A percentile compares a stretch with the other conserved stretches of the same genome.
These are phyloP conservation scores for Tillandsia leiboldiana DNA, from an alignment of 176 grass and related monocot species.

Conservation along the genomic window DNA sequence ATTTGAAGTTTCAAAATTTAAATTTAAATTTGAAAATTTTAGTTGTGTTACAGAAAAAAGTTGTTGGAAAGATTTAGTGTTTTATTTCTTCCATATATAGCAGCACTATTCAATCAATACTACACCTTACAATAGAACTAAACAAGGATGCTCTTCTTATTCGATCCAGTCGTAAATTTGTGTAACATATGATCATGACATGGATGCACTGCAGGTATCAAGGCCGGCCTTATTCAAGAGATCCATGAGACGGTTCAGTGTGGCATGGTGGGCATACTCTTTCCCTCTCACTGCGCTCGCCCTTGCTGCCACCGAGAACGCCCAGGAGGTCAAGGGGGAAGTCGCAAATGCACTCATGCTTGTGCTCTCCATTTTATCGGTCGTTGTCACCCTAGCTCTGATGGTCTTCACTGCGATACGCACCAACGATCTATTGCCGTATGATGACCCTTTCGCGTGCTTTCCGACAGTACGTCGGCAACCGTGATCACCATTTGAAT, in stretches of 20 bases:
- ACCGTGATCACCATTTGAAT: background rate
- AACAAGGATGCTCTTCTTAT: background rate
- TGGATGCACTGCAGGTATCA: slow-evolving; percentile 29
- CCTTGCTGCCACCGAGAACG: slow-evolving; percentile 60
- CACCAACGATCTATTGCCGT: slow-evolving; percentile 52
- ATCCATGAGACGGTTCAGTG: slow-evolving; percentile 66
- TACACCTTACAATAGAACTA: background rate
- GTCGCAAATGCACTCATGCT: slow-evolving; percentile 63
- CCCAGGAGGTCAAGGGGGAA: slow-evolving; percentile 35
- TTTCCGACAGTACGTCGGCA: background rate
- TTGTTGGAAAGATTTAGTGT: too few species aligned
- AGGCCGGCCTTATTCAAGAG: slow-evolving; percentile 56
- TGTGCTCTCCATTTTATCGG: slow-evolving; percentile 50
- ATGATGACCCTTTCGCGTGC: slow-evolving; percentile 49
- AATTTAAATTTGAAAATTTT: background rate
- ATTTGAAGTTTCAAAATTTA: background rate
- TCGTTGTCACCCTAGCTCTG: slow-evolving; percentile 52
- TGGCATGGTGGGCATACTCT: slow-evolving; percentile 93
- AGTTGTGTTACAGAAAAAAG: too few species aligned
- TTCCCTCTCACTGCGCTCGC: slow-evolving; percentile 70
- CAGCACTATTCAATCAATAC: too few species aligned
- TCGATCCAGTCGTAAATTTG: background rate
- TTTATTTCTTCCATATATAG: too few species aligned
- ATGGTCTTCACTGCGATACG: slow-evolving; percentile 59
- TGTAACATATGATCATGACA: too few species aligned